phyloP scores from a whole-genome alignment of 345 rosid species.

The Hibiscus tridactylites region DNA sequence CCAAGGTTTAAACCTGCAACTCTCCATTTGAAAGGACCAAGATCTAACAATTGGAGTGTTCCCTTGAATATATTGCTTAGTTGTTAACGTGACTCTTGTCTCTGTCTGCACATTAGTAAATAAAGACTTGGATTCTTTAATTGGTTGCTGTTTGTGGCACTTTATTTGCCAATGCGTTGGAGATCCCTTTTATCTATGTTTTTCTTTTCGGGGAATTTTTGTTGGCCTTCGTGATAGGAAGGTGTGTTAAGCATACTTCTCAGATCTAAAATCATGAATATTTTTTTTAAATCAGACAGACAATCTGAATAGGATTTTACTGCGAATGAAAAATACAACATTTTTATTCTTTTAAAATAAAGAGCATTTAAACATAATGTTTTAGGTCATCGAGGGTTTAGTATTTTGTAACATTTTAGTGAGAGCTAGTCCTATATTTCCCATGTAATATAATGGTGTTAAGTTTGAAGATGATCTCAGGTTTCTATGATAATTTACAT shows the following conservation, averaged over 20 bases:
- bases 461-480: background rate
- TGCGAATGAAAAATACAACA: background rate
- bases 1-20: no score
- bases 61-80: no score
- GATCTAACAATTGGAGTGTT: no score
- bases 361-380: background rate
- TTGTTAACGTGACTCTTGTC: no score
- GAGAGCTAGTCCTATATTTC: background rate
- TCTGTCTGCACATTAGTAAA: no score
- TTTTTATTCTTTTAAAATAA: background rate
- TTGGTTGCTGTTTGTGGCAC: no score
- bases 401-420: background rate
- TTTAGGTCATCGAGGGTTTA: background rate
- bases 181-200: no score
- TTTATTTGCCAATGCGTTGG: no score
- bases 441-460: background rate
- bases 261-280: background rate
- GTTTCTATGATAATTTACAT: background rate
- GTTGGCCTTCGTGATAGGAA: no score
- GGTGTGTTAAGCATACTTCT: background rate
- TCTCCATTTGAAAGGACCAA: no score
- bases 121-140: no score
- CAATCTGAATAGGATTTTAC: background rate
- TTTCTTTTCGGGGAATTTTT: no score
- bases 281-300: background rate